Evolutionary conservation across 2,329 filamentous ascomycete species (phyloP), one percentile per base, ranked within the genome.

Genomic region (Exophiala oligosperma): DNA sequence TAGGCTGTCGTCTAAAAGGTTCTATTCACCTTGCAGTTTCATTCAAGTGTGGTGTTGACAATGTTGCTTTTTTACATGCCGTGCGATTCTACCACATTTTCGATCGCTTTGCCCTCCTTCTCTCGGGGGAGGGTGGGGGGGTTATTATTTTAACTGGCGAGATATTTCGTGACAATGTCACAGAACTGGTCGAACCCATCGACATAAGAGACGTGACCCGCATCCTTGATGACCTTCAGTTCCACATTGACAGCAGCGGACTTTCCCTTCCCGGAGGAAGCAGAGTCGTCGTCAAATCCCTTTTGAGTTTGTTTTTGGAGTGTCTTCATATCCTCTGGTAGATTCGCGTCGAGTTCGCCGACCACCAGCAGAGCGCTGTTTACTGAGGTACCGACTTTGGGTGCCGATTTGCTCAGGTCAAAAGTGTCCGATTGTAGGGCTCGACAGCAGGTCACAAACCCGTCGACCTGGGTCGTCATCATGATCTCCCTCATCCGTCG

Each of bases 391-490:
- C 49, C 49, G 5, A 51, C 11, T 21, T 51, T 51, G 14, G 12
- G n/a, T 4, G 49, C 49, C 2, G 38, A 17, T 35, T 26, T n/a
- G 14, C 11, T 51, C 49, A 51, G 23, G 28, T 51, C 49, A 21
- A 51, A 51, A 8, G 7, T 38, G 14, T 14, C 12, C 11, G 49
- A 51, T 38, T 51, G 49, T 12, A 37, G 29, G 14, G 49, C 49
- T n/a, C 49, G 49, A 51, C 26, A 29, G 23, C 49, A 38, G 11
- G 49, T 51, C 49, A 51, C 49, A 37, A 51, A 51, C 14, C 49
- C 49, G 12, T 35, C 49, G 11, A 51, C 49, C 17, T 32, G 12
- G 5, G 49, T 51, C 6, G n/a, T 29, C 49, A 38, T 37, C 49
- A 51, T 51, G 26, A 51, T 38, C 8, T 38, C 23, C 6, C 29